Conservation (phyloP, 2,329 filamentous ascomycete genomes). For the Myotisia sp. region DNA sequence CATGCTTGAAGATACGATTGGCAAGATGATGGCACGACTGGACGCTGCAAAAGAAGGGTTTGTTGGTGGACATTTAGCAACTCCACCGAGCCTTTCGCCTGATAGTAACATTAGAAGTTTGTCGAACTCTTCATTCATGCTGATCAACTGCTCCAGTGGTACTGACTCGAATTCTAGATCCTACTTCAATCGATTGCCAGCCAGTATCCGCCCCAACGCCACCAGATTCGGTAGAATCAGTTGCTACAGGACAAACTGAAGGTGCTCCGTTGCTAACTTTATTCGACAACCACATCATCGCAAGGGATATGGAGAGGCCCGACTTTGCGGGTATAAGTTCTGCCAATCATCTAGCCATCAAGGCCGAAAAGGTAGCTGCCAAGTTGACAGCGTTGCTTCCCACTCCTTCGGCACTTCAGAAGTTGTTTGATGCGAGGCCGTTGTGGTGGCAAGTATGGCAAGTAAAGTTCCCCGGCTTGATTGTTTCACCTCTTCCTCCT, state of each 20-base stretch:
- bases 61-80: too few species aligned
- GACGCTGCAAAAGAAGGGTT: too few species aligned
- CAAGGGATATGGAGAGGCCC: background rate
- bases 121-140: background rate
- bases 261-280: constrained; percentile 25
- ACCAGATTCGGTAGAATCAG: constrained; percentile 3
- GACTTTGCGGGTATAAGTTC: background rate
- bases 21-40: constrained; percentile 21
- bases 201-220: background rate
- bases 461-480: constrained; percentile 22
- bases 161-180: constrained; percentile 1
- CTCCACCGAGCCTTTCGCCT: too few species aligned
- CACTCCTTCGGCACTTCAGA: constrained; percentile 18
- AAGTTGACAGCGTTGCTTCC: constrained; percentile 25
- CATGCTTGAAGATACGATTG: constrained; percentile 25
- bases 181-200: background rate
- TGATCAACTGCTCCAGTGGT: too few species aligned
- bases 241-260: constrained; percentile 18
- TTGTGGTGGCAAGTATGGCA: constrained; percentile 22
- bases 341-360: constrained; percentile 12
- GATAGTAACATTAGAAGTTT: too few species aligned
- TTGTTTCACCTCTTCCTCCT: constrained; percentile 12
- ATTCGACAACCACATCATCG: constrained; percentile 26
- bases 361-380: constrained; percentile 16
- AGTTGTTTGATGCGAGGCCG: constrained; percentile 19